These are phyloP conservation scores for Phytophthora pinifolia DNA, from an alignment of 352 stramenopile genomes.

Conservation along the genomic window DNA sequence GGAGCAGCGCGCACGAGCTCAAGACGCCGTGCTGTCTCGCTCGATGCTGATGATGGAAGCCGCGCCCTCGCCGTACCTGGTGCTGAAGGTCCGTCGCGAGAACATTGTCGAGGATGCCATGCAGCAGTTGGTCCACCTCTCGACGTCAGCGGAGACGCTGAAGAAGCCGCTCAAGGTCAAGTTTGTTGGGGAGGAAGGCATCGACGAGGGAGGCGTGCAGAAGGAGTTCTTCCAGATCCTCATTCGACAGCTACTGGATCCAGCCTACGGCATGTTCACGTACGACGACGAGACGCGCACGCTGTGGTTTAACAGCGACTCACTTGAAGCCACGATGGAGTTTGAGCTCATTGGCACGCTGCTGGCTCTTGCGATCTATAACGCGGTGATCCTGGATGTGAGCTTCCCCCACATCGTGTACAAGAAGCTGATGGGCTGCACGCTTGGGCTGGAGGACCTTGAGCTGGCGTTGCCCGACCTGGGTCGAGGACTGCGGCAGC, in stretches of 20 bases:
- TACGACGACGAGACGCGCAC: constrained; percentile 70
- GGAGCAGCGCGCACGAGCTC: constrained; percentile 57
- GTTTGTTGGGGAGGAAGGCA: constrained; percentile 80
- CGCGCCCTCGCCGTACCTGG: constrained; percentile 54
- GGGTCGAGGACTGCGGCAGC: constrained; percentile 59
- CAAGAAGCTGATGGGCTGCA: constrained; percentile 75
- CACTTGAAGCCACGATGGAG: constrained; percentile 79
- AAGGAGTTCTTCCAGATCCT: constrained; percentile 89
- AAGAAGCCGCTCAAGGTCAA: constrained; percentile 87
- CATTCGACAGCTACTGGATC: constrained; percentile 70
- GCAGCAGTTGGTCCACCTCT: constrained; percentile 65
- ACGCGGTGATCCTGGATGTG: constrained; percentile 81
- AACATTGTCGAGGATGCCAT: constrained; percentile 78
- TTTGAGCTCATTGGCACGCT: constrained; percentile 87
- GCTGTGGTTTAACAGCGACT: constrained; percentile 85
- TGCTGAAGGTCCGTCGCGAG: constrained; percentile 67
- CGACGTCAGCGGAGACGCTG: constrained; percentile 49
- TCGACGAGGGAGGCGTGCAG: constrained; percentile 78
- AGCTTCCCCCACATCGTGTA: constrained; percentile 83
- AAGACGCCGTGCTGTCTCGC: constrained; percentile 54
- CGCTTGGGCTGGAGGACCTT: constrained; percentile 56
- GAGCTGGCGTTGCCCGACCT: constrained; percentile 58
- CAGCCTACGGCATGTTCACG: constrained; percentile 79
- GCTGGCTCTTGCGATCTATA: constrained; percentile 83
- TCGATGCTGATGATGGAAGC: constrained; percentile 26